Base-by-base conservation (phyloP, 1,284 basidiomycete genomes). In the Boletellus sp. region DNA sequence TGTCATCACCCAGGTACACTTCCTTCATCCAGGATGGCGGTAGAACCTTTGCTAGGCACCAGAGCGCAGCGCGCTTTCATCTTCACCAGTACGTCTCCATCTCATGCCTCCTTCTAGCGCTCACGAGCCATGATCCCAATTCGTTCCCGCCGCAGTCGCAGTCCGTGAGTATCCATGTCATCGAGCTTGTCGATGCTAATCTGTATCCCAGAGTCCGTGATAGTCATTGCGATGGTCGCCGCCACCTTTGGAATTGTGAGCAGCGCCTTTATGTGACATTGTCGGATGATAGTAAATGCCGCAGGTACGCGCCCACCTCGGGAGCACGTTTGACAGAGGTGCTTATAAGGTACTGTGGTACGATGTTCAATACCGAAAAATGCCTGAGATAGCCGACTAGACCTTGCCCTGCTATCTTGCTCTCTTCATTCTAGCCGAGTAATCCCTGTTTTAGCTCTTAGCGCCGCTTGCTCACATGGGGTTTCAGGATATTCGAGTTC, bases 321-420 rank as follows among this genome's bases (percentile, higher is more conserved):
- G 65, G 9, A 4, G 48, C 6, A 42, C 68, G 25, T 73, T 84
- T 41, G 61, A 64, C 33, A 8, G 30, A 1, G 13, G 61, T 4
- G 60, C 68, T 53, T 82, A 82, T 68, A 84, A 83, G 69, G 84
- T 79, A 48, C 20, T 60, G 47, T 34, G 38, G 16, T 47, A 22
- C 30, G 23, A 27, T 16, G 14, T 25, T 13, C 33, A 17, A 26
- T 43, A 8, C 21, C 39, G 30, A 30, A 48, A 45, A 52, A 46
- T 21, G 47, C 36, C 43, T 49, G 43, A n/a, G n/a, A 53, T 46
- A 17, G 33, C 34, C 32, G 42, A 14, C 23, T 23, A 90, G 84
- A 91, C 88, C n/a, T 64, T 91, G 51, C 82, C 88, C 53, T 90
- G 88, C 63, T 91, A 89, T 64, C 77, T 91, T 8, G 85, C 85